Percentiles rank a stretch among this genome's conserved stretches.
Conservation (phyloP, 805 yeast species). For the Wickerhamomyces silvicola region DNA sequence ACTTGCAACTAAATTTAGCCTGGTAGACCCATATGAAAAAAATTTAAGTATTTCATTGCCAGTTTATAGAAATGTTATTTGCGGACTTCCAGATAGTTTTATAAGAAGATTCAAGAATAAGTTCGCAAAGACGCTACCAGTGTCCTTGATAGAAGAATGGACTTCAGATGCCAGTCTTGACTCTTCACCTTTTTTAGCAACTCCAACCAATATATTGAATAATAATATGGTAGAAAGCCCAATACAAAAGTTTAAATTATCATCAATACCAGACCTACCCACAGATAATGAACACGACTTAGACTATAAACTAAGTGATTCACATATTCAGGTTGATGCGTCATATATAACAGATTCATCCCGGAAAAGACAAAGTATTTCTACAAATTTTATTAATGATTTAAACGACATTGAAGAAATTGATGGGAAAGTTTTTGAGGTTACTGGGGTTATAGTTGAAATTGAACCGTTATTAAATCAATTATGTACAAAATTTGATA, state of each 20-base stretch:
- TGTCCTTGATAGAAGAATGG: neutral
- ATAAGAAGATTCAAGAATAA: neutral
- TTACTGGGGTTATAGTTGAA: slow-evolving; percentile 11
- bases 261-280: slow-evolving; percentile 1
- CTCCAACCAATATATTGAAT: neutral
- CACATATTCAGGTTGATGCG: neutral
- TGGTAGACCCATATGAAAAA: neutral
- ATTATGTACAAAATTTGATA: slow-evolving; percentile 8
- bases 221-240: neutral
- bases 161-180: too few species aligned
- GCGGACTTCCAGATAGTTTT: too few species aligned
- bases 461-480: slow-evolving; percentile 14
- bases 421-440: slow-evolving; percentile 13
- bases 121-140: neutral
- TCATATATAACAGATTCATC: neutral
- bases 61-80: slow-evolving; percentile 4
- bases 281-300: neutral
- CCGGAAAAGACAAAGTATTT: neutral
- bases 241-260: neutral
- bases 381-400: neutral
- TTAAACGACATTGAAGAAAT: slow-evolving; percentile 13
- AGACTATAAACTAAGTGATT: neutral
- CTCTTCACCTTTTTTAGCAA: too few species aligned
- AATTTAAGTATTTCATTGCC: neutral
- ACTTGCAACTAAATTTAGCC: neutral